A percentile compares a stretch with the other conserved stretches of the same genome.
Evolutionary conservation across 2,329 filamentous ascomycete genomes (phyloP).

Genomic region (Xylariaceae sp.): DNA sequence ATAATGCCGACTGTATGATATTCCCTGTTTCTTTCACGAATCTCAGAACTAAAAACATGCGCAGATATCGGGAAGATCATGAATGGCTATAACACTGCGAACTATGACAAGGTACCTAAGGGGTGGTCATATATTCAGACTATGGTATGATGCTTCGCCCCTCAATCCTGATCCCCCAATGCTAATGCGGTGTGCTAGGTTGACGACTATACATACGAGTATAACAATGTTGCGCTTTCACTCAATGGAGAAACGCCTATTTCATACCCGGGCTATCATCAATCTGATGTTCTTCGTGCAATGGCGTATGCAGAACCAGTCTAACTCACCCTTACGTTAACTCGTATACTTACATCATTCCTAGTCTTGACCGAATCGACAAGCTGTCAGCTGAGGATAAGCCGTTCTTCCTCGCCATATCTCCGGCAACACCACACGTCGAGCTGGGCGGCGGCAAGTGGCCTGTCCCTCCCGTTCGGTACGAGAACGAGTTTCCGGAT

Average conservation of each 20-base stretch:
- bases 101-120: constrained; percentile 5
- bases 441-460: constrained; percentile 6
- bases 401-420: constrained; percentile 13
- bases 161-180: background rate
- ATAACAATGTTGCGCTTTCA: constrained; percentile 13
- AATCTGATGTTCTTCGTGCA: constrained; percentile 11
- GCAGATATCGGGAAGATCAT: constrained; percentile 16
- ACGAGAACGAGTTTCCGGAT: constrained; percentile 7
- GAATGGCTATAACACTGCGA: constrained; percentile 14
- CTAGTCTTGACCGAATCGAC: constrained; percentile 15
- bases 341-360: constrained; percentile 1
- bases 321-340: background rate
- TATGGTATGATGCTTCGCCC: background rate
- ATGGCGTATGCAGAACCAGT: constrained; percentile 8
- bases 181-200: constrained; percentile 4
- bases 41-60: background rate
- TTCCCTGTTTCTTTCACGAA: background rate
- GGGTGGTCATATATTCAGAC: constrained; percentile 10
- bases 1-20: constrained; percentile 12
- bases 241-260: constrained; percentile 13
- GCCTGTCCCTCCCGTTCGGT: constrained; percentile 12
- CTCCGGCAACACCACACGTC: constrained; percentile 13
- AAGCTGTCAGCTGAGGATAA: constrained; percentile 6
- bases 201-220: constrained; percentile 13
- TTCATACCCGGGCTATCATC: constrained; percentile 15